Percentiles rank a stretch among this genome's conserved stretches.
phyloP scores from a whole-genome alignment of 2,329 filamentous ascomycete genomes.

The Emydomyces testavorans region DNA sequence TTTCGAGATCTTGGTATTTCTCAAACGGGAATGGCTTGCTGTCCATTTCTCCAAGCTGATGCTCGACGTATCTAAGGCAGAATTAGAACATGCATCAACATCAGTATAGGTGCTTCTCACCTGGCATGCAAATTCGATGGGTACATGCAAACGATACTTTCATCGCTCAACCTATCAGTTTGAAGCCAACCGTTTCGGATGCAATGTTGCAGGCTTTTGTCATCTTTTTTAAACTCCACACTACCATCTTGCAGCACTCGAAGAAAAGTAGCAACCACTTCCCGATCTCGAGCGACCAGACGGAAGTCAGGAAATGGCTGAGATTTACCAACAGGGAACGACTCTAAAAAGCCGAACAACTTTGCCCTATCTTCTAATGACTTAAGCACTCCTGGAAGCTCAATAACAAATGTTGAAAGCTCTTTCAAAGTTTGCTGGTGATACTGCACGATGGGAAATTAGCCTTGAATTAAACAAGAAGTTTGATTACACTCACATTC shows the following conservation, averaged over 20 bases:
- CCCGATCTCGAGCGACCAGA: too few species aligned
- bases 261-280: too few species aligned
- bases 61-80: background rate
- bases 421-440: background rate
- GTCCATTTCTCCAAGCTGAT: background rate
- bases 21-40: background rate
- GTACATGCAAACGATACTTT: background rate
- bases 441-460: background rate
- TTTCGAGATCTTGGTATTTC: background rate
- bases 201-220: background rate
- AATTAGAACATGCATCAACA: too few species aligned
- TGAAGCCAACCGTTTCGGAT: background rate
- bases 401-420: too few species aligned
- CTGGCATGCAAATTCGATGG: background rate
- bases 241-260: background rate
- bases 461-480: too few species aligned
- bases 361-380: too few species aligned
- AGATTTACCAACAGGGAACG: too few species aligned
- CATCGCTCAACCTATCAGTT: background rate
- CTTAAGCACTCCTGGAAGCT: too few species aligned
- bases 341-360: too few species aligned
- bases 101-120: too few species aligned
- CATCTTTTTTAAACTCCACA: background rate
- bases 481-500: too few species aligned
- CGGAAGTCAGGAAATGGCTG: too few species aligned